Evolutionary conservation across 169 alveolate genomes (phyloP).

Genomic region (Pseudocohnilembus persalinus): DNA sequence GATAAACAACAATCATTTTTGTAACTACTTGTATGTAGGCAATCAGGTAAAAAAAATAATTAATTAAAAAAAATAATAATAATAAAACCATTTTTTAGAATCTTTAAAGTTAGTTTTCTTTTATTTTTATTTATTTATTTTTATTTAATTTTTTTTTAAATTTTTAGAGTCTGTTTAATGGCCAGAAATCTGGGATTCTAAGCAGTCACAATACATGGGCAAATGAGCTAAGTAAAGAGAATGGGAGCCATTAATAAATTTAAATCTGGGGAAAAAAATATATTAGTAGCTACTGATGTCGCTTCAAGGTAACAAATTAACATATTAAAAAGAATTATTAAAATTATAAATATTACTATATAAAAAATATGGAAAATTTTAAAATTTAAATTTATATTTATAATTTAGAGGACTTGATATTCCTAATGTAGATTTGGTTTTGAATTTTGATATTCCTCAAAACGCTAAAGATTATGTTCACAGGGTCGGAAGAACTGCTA

Average conservation of each 20-base stretch:
- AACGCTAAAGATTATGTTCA: constrained; percentile 96
- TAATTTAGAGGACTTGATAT: constrained; percentile 95
- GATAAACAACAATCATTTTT: constrained; percentile 91
- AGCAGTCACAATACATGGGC: constrained; percentile 95
- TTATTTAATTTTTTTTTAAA: neutral
- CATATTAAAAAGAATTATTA: constrained; percentile 29
- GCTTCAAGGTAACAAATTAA: constrained; percentile 84
- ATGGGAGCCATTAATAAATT: constrained; percentile 93
- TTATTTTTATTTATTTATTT: too few relatives aligned
- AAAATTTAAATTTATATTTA: neutral
- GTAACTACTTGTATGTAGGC: constrained; percentile 93
- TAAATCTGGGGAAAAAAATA: constrained; percentile 87
- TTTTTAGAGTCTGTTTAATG: constrained; percentile 84
- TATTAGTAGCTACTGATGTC: constrained; percentile 98
- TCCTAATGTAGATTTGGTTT: constrained; percentile 95
- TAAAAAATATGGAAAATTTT: too few relatives aligned
- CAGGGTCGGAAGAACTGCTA: constrained; percentile 99
- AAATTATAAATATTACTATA: constrained; percentile 22
- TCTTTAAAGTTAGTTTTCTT: too few relatives aligned
- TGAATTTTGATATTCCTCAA: constrained; percentile 97
- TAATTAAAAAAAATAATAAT: neutral
- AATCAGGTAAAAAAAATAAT: constrained; percentile 33
- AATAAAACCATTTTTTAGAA: too few relatives aligned
- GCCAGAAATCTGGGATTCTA: constrained; percentile 89
- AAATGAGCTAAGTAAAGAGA: constrained; percentile 94